phyloP scores from a whole-genome alignment of 225 moss, liverwort and hornwort genomes.

The Neckera pumila region DNA sequence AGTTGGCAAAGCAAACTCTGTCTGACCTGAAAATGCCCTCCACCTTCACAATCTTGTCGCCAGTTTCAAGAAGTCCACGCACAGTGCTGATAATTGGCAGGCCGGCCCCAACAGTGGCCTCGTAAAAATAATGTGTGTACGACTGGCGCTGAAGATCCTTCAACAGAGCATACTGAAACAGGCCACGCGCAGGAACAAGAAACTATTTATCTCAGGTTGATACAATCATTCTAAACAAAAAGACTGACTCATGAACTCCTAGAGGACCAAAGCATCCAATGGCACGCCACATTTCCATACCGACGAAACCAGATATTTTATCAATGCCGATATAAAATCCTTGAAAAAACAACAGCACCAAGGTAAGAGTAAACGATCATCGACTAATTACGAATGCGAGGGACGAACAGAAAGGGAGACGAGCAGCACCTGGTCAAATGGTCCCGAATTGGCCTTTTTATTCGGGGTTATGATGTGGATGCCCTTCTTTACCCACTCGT shows the following conservation, averaged over 20 bases:
- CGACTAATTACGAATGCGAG: not conserved
- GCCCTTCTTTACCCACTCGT: slow-evolving; percentile 73
- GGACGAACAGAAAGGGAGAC: not conserved
- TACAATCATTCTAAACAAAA: not conserved
- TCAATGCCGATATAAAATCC: not conserved
- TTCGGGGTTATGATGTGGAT: slow-evolving; percentile 95
- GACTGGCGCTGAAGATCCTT: slow-evolving; percentile 73
- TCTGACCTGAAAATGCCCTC: slow-evolving; percentile 94
- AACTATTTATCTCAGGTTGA: not conserved
- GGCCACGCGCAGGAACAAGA: not conserved
- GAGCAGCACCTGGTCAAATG: slow-evolving; percentile 66
- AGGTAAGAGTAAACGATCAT: not conserved
- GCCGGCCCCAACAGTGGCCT: slow-evolving; percentile 98
- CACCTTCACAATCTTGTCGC: slow-evolving; percentile 81
- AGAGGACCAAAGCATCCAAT: not conserved
- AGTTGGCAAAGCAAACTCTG: not conserved
- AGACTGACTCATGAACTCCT: not conserved
- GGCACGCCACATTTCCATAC: not conserved
- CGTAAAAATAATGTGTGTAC: slow-evolving; percentile 95
- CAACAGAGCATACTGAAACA: slow-evolving; percentile 53
- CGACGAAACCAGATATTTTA: not conserved
- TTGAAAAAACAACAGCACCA: not conserved
- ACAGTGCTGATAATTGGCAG: slow-evolving; percentile 91
- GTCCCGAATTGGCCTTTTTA: slow-evolving; percentile 96
- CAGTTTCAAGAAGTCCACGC: slow-evolving; percentile 88